phyloP scores from a whole-genome alignment of 768 basidiomycete species.

The Boletus speciosus region DNA sequence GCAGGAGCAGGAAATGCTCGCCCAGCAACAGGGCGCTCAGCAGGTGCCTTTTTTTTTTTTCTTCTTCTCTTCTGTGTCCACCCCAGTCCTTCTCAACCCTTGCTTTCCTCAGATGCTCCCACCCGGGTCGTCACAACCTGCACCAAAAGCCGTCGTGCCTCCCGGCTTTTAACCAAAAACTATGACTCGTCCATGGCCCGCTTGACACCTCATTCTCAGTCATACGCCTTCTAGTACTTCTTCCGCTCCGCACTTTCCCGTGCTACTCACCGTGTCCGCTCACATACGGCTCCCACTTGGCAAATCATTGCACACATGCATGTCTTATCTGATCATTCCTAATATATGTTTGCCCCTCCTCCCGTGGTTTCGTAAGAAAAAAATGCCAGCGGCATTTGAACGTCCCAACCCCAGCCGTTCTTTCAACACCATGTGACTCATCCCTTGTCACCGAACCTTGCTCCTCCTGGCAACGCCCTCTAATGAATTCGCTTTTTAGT shows the following conservation, averaged over 20 bases:
- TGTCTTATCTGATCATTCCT: conserved; percentile 27
- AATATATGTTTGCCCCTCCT: conserved; percentile 28
- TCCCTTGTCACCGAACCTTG: conserved; percentile 9
- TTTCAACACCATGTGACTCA: conserved; percentile 21
- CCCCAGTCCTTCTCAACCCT: conserved; percentile 10
- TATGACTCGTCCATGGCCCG: neutral
- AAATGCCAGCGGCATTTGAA: conserved; percentile 24
- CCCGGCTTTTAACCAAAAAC: conserved; percentile 67
- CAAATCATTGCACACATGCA: conserved; percentile 17
- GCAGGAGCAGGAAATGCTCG: conserved; percentile 91
- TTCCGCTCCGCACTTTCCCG: conserved; percentile 14
- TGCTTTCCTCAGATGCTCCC: conserved; percentile 61
- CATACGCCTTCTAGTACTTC: conserved; percentile 13
- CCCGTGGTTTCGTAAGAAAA: conserved; percentile 17
- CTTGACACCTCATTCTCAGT: conserved; percentile 4
- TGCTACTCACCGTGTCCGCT: conserved; percentile 5
- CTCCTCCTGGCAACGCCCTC: conserved; percentile 30
- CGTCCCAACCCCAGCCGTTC: conserved; percentile 13
- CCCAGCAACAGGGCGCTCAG: conserved; percentile 90
- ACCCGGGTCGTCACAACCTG: conserved; percentile 36
- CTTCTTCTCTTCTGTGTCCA: neutral
- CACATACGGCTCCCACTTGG: conserved; percentile 7
- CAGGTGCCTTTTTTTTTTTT: conserved; percentile 51
- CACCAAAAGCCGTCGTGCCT: conserved; percentile 63
- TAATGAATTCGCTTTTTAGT: conserved; percentile 20